These are phyloP conservation scores for Yueomyces sinensis DNA, from an alignment of 805 yeast species.

Conservation along the genomic window DNA sequence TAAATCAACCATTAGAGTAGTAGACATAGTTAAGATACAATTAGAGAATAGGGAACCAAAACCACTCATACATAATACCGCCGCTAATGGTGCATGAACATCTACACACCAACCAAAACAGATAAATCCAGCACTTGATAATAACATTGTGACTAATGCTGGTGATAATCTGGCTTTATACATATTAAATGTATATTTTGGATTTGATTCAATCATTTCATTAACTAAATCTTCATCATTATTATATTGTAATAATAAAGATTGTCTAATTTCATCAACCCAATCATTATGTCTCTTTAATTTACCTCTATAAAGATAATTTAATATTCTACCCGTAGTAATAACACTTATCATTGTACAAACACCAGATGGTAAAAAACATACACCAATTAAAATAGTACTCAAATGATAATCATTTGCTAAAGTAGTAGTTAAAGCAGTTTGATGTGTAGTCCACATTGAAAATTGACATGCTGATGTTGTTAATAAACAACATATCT, in stretches of 20 bases:
- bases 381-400: slow-evolving; percentile 51
- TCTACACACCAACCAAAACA: slow-evolving; percentile 68
- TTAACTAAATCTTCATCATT: slow-evolving; percentile 10
- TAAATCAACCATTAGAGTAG: slow-evolving; percentile 65
- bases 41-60: slow-evolving; percentile 46
- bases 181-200: slow-evolving; percentile 35
- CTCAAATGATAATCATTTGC: slow-evolving; percentile 35
- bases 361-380: slow-evolving; percentile 64
- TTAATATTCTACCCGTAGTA: slow-evolving; percentile 41
- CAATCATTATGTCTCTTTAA: slow-evolving; percentile 13
- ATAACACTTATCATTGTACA: slow-evolving; percentile 53
- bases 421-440: slow-evolving; percentile 48
- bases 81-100: slow-evolving; percentile 32
- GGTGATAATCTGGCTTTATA: slow-evolving; percentile 42
- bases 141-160: slow-evolving; percentile 29
- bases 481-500: slow-evolving; percentile 35
- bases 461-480: slow-evolving; percentile 55
- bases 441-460: slow-evolving; percentile 55
- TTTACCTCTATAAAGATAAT: slow-evolving; percentile 26
- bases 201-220: slow-evolving; percentile 12
- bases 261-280: slow-evolving; percentile 6
- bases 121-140: slow-evolving; percentile 29
- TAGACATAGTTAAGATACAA: slow-evolving; percentile 41
- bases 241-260: slow-evolving; percentile 9
- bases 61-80: slow-evolving; percentile 45